Evolutionary conservation across 495 filamentous ascomycete species (phyloP).

Genomic region (Penicillium cinerascens): DNA sequence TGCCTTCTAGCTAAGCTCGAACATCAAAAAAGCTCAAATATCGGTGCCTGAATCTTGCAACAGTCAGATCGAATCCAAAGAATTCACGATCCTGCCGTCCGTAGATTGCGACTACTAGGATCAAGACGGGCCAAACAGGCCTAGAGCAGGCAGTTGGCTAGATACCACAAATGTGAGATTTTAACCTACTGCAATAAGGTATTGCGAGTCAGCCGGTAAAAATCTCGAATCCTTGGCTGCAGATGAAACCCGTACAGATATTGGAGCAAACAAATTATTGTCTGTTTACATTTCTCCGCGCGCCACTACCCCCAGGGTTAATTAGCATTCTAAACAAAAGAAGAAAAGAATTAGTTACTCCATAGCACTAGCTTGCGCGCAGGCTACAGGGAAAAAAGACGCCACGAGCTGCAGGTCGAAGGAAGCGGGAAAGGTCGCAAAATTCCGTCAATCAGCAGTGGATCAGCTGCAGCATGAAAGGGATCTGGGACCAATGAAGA

Average conservation of each 20-base stretch:
- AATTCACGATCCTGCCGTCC: background rate
- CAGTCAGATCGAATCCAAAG: background rate
- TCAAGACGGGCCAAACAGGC: background rate
- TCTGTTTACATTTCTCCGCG: background rate
- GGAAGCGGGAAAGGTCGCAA: background rate
- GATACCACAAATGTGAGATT: background rate
- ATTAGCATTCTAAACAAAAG: background rate
- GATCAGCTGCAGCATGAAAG: background rate
- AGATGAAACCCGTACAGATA: background rate
- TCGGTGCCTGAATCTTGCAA: background rate
- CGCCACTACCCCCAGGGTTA: background rate
- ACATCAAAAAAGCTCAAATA: background rate
- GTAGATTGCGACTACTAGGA: background rate
- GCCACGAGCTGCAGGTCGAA: background rate
- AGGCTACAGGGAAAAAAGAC: background rate
- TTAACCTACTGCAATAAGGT: too few species aligned
- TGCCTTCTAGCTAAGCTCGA: background rate
- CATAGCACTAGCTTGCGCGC: background rate
- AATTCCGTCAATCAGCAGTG: background rate
- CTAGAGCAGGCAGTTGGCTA: background rate
- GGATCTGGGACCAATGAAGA: background rate
- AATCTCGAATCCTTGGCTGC: too few species aligned
- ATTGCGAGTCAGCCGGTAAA: too few species aligned
- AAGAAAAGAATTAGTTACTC: background rate
- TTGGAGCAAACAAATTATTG: background rate